Percentiles rank a stretch among this genome's conserved stretches.
phyloP scores from a whole-genome alignment of 1,284 basidiomycete genomes.

The Microbotryum violaceum region DNA sequence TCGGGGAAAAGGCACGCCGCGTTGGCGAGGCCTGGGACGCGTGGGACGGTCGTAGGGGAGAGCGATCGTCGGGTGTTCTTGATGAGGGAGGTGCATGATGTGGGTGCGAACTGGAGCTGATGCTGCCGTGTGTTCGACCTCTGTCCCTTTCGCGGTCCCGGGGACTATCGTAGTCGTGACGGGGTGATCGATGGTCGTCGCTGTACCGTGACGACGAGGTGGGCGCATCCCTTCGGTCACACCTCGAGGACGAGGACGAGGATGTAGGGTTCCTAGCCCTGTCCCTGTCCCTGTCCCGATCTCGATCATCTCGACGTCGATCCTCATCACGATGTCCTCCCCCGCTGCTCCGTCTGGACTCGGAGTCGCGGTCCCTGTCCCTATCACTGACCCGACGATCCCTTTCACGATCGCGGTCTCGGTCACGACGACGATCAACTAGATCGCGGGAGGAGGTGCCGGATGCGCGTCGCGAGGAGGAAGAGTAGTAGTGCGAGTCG shows the following conservation, averaged over 20 bases:
- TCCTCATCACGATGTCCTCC: slow-evolving; percentile 43
- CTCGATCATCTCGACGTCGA: slow-evolving; percentile 28
- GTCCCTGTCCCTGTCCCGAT: slow-evolving; percentile 40
- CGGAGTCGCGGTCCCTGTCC: too few relatives aligned
- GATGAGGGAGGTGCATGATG: not conserved
- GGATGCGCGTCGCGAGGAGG: not conserved
- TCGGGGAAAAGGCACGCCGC: slow-evolving; percentile 5
- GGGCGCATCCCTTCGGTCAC: slow-evolving; percentile 27
- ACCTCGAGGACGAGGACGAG: not conserved
- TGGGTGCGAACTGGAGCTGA: slow-evolving; percentile 2
- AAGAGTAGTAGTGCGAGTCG: not conserved
- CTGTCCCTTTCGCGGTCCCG: slow-evolving; percentile 29
- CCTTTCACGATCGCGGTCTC: too few relatives aligned
- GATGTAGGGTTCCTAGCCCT: slow-evolving; percentile 43
- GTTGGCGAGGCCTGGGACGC: slow-evolving; percentile 8
- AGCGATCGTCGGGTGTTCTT: slow-evolving; percentile 1
- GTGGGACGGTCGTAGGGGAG: not conserved
- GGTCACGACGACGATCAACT: too few relatives aligned
- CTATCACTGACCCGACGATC: too few relatives aligned
- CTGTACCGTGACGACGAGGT: slow-evolving; percentile 42
- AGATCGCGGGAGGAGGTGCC: too few relatives aligned
- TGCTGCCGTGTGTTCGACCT: slow-evolving; percentile 24
- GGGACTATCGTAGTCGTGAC: slow-evolving; percentile 32
- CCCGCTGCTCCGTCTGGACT: too few relatives aligned
- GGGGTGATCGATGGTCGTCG: slow-evolving; percentile 24